Conservation (phyloP, 305 asterid genomes). For the Striga hermonthica region DNA sequence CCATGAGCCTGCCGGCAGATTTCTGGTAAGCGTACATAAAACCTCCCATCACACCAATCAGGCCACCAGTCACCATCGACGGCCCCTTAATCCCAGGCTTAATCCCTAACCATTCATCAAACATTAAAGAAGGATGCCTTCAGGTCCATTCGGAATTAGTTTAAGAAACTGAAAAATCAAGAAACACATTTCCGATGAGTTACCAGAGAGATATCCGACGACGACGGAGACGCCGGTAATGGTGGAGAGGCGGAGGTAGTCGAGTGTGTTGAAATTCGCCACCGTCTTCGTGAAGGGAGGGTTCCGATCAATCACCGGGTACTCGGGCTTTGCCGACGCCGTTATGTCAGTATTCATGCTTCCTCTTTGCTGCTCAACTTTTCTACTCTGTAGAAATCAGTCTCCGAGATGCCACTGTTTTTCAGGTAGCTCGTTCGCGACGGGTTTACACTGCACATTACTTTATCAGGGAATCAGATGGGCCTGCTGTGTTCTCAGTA, state of each 20-base stretch:
- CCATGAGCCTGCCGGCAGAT: constrained; percentile 96
- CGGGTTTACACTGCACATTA: not conserved
- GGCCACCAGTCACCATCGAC: constrained; percentile 96
- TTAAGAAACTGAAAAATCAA: not conserved
- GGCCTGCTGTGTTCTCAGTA: not conserved
- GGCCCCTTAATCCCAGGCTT: constrained; percentile 97
- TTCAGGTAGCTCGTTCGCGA: not conserved
- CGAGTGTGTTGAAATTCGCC: constrained; percentile 79
- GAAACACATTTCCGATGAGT: not conserved
- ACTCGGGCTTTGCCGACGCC: constrained; percentile 84
- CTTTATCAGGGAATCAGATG: not conserved
- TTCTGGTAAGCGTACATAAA: constrained; percentile 98
- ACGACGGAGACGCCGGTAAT: constrained; percentile 84
- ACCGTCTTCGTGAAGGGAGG: constrained; percentile 93
- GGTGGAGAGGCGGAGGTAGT: constrained; percentile 86
- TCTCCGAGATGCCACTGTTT: constrained; percentile 16
- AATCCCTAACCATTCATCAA: constrained; percentile 49
- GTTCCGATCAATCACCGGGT: constrained; percentile 89
- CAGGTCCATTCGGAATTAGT: constrained; percentile 7
- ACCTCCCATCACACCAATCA: constrained; percentile 90
- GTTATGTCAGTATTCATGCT: constrained; percentile 86
- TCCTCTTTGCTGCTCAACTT: constrained; percentile 8
- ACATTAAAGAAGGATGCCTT: not conserved
- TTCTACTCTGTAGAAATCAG: constrained; percentile 8
- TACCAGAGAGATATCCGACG: constrained; percentile 97